A percentile compares a stretch with the other conserved stretches of the same genome.
Conservation (phyloP, 805 yeast genomes). For the Yamadazyma endophytica region DNA sequence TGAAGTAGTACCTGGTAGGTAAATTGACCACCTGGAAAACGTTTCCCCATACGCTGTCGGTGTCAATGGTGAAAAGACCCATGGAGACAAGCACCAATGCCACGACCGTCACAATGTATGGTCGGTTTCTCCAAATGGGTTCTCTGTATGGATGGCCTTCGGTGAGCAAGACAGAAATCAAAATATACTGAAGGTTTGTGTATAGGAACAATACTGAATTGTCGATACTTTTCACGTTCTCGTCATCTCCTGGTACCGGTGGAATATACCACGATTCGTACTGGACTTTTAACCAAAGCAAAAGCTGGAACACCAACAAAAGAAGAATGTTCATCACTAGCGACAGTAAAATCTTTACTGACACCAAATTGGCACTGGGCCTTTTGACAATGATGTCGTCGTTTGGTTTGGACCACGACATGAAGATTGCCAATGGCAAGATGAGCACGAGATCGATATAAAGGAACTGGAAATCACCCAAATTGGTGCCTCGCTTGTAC, state of each 20-base stretch:
- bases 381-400: slow-evolving; percentile 57
- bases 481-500: slow-evolving; percentile 83
- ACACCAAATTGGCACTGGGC: slow-evolving; percentile 91
- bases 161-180: slow-evolving; percentile 78
- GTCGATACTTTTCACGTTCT: slow-evolving; percentile 79
- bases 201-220: slow-evolving; percentile 80
- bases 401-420: slow-evolving; percentile 95
- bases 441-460: slow-evolving; percentile 90
- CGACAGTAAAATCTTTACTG: slow-evolving; percentile 82
- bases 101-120: slow-evolving; percentile 63
- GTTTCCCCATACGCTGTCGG: slow-evolving; percentile 53
- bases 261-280: slow-evolving; percentile 68
- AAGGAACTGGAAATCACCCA: slow-evolving; percentile 95
- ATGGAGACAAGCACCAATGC: slow-evolving; percentile 48
- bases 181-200: slow-evolving; percentile 85
- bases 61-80: slow-evolving; percentile 50
- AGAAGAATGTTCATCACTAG: slow-evolving; percentile 72
- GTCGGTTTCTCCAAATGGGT: slow-evolving; percentile 60
- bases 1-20: slow-evolving; percentile 44
- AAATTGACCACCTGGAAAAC: slow-evolving; percentile 74
- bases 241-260: slow-evolving; percentile 75
- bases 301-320: slow-evolving; percentile 59
- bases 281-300: slow-evolving; percentile 61
- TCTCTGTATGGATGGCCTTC: slow-evolving; percentile 93
- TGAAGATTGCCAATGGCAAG: slow-evolving; percentile 90